Evolutionary conservation across 2,329 filamentous ascomycete species (phyloP).

Genomic region (Claviceps pazoutovae): DNA sequence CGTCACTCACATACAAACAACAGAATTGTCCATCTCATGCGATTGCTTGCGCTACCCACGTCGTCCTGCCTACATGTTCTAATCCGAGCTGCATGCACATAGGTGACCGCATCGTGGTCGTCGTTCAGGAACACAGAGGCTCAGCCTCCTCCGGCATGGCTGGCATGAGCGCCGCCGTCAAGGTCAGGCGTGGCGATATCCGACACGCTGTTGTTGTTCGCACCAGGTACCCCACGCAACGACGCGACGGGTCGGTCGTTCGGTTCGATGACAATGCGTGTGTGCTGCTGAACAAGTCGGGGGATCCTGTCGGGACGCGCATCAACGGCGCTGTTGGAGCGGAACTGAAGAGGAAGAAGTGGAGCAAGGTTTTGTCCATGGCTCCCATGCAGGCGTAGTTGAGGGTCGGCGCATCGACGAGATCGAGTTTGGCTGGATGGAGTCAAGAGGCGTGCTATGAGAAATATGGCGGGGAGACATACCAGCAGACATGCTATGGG

Average conservation of each 20-base stretch:
- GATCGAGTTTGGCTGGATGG: not conserved
- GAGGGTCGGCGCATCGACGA: not conserved
- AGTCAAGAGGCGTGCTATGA: constrained; percentile 7
- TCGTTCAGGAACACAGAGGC: constrained; percentile 92
- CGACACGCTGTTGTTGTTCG: constrained; percentile 91
- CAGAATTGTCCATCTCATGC: too few species aligned
- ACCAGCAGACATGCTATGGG: too few species aligned
- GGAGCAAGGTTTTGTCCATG: constrained; percentile 96
- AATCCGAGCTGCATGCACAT: not conserved
- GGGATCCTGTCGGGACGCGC: constrained; percentile 85
- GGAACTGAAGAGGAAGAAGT: constrained; percentile 82
- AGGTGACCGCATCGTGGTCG: constrained; percentile 95
- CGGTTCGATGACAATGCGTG: constrained; percentile 97
- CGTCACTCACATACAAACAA: not conserved
- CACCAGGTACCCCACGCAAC: constrained; percentile 73
- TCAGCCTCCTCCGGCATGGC: constrained; percentile 58
- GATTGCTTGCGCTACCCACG: not conserved
- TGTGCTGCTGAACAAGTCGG: constrained; percentile 91
- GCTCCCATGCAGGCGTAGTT: constrained; percentile 54
- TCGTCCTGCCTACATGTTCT: not conserved
- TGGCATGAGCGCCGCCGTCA: constrained; percentile 62
- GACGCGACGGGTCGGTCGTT: constrained; percentile 78
- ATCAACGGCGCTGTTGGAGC: constrained; percentile 84
- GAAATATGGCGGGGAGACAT: not conserved
- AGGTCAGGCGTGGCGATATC: constrained; percentile 92